Evolutionary conservation across 768 basidiomycete genomes (phyloP).

Genomic region (Auricularia sp.): DNA sequence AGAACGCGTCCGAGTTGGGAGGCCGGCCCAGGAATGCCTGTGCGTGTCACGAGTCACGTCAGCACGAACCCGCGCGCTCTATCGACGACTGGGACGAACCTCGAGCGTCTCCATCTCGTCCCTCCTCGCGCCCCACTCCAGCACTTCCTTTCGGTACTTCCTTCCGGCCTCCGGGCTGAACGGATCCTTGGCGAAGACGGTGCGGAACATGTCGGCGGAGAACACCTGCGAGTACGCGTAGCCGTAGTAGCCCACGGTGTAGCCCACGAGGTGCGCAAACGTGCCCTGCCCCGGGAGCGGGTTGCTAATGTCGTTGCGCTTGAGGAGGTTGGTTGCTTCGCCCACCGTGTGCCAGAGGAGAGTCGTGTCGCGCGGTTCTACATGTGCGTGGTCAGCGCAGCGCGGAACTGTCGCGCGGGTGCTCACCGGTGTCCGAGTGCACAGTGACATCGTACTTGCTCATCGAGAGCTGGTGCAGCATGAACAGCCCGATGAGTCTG

Average conservation of each 20-base stretch:
- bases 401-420: neutral
- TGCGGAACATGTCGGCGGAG: conserved; percentile 50
- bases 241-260: conserved; percentile 64
- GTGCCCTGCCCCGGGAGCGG: conserved; percentile 58
- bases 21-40: conserved; percentile 71
- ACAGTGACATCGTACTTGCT: conserved; percentile 69
- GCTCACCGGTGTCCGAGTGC: conserved; percentile 54
- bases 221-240: conserved; percentile 64
- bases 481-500: conserved; percentile 72
- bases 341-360: conserved; percentile 66
- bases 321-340: conserved; percentile 60
- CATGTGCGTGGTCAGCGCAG: conserved; percentile 1
- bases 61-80: neutral
- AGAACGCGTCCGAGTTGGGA: conserved; percentile 67
- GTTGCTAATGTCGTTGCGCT: conserved; percentile 31
- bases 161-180: conserved; percentile 34
- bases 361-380: conserved; percentile 41
- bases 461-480: conserved; percentile 76
- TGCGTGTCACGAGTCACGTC: neutral
- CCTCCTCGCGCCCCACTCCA: conserved; percentile 61
- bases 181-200: conserved; percentile 75
- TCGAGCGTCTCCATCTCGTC: conserved; percentile 71
- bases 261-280: conserved; percentile 70
- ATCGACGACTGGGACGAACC: conserved; percentile 25
- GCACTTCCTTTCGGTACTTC: conserved; percentile 64